Conservation (phyloP, 2,329 filamentous ascomycete genomes). For the Didymella pomorum region DNA sequence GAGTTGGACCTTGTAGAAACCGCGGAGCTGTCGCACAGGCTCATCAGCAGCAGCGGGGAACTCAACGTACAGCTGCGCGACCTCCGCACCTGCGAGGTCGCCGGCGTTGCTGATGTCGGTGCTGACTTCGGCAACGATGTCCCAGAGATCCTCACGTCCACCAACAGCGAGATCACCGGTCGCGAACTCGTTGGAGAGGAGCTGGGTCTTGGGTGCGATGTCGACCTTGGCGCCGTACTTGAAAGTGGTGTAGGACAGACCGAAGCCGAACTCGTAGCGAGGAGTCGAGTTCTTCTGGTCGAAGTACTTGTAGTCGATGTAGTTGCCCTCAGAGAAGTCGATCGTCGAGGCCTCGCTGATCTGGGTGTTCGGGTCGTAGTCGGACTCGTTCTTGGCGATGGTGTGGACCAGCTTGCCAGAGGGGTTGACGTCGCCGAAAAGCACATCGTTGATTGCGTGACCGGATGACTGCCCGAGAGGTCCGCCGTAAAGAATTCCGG, state of each 20-base stretch:
- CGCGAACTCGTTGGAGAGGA: slow-evolving; percentile 57
- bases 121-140: slow-evolving; percentile 47
- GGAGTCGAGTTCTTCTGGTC: slow-evolving; percentile 69
- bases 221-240: slow-evolving; percentile 56
- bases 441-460: slow-evolving; percentile 75
- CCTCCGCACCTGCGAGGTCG: slow-evolving; percentile 47
- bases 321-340: slow-evolving; percentile 76
- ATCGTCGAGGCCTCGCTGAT: slow-evolving; percentile 56
- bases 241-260: slow-evolving; percentile 77
- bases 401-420: slow-evolving; percentile 79
- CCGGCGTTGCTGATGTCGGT: slow-evolving; percentile 49
- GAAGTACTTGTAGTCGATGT: slow-evolving; percentile 80
- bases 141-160: slow-evolving; percentile 44
- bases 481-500: slow-evolving; percentile 80
- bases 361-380: slow-evolving; percentile 67
- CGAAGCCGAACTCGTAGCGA: slow-evolving; percentile 80
- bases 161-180: slow-evolving; percentile 37
- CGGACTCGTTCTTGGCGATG: slow-evolving; percentile 70
- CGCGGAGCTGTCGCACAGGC: slow-evolving; percentile 48
- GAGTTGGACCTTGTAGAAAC: slow-evolving; percentile 48
- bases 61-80: slow-evolving; percentile 50
- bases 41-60: slow-evolving; percentile 42
- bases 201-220: slow-evolving; percentile 3
- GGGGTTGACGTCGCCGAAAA: slow-evolving; percentile 79
- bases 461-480: slow-evolving; percentile 84